Base-by-base conservation (phyloP, 176 grass and related monocot species). In the Guadua angustifolia region DNA sequence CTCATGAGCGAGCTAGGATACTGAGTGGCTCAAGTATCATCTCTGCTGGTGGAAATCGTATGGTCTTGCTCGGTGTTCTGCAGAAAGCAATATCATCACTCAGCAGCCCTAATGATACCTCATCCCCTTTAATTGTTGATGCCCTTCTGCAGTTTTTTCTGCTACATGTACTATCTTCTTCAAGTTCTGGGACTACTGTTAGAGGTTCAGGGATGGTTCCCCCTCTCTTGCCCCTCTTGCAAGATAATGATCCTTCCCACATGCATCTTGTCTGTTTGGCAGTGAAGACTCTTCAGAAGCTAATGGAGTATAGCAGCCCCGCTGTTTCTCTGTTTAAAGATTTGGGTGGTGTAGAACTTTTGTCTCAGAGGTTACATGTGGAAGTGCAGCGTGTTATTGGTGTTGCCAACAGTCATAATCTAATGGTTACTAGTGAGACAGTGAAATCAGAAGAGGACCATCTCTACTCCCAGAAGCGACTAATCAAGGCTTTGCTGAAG, bases 121-220 rank as follows among this genome's bases (percentile, higher is more conserved):
- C 95, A 83, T 79, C 92, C 71, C 93, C 93, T 44, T 77, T 95
- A 32, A 93, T 99, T 94, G 96, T 99, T 57, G 96, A 95, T 57
- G 93, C 96, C 78, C 93, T 99, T 77, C 89, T 99, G 45, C 93
- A 95, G n/a, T 99, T 99, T 78, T 99, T 99, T 82, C 88, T 99
- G n/a, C 94, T 99, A 63, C 96, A 99, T 90, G 96, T 99, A 47
- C 79, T 99, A 52, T 95, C 93, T 53, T 93, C 96, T 79, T 99
- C 96, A 35, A 95, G 96, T 85, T 94, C 96, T 83, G 96, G 96
- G 55, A 95, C 87, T 62, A 91, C 93, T 1, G 80, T 99, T 84
- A 91, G 96, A 64, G 93, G 92, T 51, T 92, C 93, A n/a, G 93
- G 91, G 87, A 88, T 99, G 88, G 93, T 99, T 64, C 88, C 93